A percentile compares a stretch with the other conserved stretches of the same genome.
Evolutionary conservation across 192 early-diverging fungal genomes (phyloP).

Genomic region (Linnemannia hyalina): DNA sequence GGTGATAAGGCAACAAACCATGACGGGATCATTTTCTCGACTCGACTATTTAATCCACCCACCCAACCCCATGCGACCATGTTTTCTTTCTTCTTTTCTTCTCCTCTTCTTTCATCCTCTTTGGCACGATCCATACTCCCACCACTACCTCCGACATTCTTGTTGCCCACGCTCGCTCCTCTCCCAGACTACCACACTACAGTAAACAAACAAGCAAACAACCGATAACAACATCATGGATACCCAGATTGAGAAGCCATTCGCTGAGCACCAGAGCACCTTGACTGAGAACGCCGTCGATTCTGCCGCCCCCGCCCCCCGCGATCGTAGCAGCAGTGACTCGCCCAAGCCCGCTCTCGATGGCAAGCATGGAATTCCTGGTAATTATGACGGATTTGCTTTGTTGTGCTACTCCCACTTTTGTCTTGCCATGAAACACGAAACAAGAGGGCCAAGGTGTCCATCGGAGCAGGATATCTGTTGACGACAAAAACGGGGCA

Average conservation of each 20-base stretch:
- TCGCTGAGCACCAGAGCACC: constrained; percentile 32
- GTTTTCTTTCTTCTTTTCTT: not conserved
- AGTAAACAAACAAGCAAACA: not conserved
- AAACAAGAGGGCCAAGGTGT: no score
- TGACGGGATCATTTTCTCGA: not conserved
- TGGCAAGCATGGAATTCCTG: constrained; percentile 1
- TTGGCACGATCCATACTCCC: not conserved
- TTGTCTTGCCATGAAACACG: not conserved
- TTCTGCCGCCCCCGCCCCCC: constrained; percentile 10
- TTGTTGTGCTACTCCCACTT: not conserved
- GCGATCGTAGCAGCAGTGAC: constrained; percentile 45
- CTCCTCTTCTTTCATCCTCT: not conserved
- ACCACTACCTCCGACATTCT: not conserved
- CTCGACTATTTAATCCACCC: not conserved
- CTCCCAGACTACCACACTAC: no score
- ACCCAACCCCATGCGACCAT: not conserved
- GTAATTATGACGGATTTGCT: not conserved
- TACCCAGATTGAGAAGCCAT: constrained; percentile 18
- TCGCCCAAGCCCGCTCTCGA: constrained; percentile 33
- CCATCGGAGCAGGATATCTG: no score
- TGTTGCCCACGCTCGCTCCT: not conserved
- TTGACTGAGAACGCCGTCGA: constrained; percentile 22
- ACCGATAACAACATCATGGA: not conserved
- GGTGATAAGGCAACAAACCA: not conserved
- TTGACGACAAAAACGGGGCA: no score